Base-by-base conservation (phyloP, 2,329 filamentous ascomycete genomes). In the Cordyceps militaris region DNA sequence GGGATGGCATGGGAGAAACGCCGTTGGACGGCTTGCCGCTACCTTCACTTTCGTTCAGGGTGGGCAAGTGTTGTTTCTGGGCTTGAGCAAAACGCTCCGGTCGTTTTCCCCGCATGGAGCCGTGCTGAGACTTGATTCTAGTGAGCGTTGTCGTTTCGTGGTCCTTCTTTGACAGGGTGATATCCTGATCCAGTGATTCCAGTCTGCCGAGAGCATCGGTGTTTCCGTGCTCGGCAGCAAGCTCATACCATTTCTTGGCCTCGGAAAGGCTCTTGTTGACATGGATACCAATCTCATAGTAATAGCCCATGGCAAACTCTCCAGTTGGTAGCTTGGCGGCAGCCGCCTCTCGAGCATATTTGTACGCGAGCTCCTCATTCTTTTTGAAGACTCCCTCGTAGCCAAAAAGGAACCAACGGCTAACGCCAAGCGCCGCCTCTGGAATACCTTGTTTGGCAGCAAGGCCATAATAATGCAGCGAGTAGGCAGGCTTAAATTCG, bases 371-470 rank as follows among this genome's bases (percentile, higher is more conserved):
- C 69, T 93, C 88, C 72, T 99, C 94, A 66, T 97, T 97, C 79
- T 97, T 97, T 60, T 89, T 83, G 68, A 99, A 97, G 7, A 95
- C 80, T 23, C 87, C 88, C 64, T 97, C 93, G 63, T 94, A 92
- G 3, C 94, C 94, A 67, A 96, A 97, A 28, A 99, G 79, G 69
- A 97, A 99, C 94, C 94, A 99, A 72, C 96, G 94, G 73, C 93
- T 97, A 61, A 99, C 91, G 28, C 93, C 91, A 73, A 99, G 88
- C 60, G 96, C 91, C 0, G 93, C 94, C 70, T 99, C 94, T 0
- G 91, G 80, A 66, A 97, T 91, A 19, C 92, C 93, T 73, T 97
- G 94, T 63, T 89, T 86, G 13, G 94, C 89, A 23, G 94, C 93
- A 32, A 99, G 80, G 38, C 91, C 90, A 67, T 97, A 97, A 76